Evolutionary conservation across 2,329 filamentous ascomycete genomes (phyloP), one percentile per base, ranked within the genome.

Genomic region (Colletotrichum graminicola): DNA sequence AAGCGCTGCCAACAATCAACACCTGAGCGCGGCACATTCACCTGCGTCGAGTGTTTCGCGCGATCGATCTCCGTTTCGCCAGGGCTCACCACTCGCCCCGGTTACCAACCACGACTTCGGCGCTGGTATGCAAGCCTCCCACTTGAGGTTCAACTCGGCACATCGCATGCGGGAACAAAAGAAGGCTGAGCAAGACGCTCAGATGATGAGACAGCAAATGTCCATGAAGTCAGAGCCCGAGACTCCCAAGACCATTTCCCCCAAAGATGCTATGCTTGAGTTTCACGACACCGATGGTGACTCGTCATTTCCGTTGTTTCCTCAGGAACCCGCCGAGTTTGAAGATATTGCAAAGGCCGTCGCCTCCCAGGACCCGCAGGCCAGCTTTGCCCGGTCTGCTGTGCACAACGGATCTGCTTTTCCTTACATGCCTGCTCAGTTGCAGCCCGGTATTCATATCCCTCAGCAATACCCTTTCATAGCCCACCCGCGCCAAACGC

Each of bases 231-330:
- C 82, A 36, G 80, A 86, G 56, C 83, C 85, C 1, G 80, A 85
- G 7, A 87, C 86, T 0, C 87, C 92, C n/a, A 93, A 94, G 81
- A 97, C 95, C 0, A 97, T 99, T 57, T 98, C 95, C 1, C 96
- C 95, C 32, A 97, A 97, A 82, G 95, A 98, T 77, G 93, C 95
- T 1, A 83, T 97, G 71, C 83, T 98, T 61, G 95, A 98, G 72
- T 97, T 95, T 78, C 89, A 92, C 73, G 94, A 96, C 49, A 81
- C 85, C 0, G 93, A 95, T 3, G 90, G 92, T 23, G 91, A 92
- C 59, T 83, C 88, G 5, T 90, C 90, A 71, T 90, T 92, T 76
- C 90, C 93, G 16, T 83, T 97, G 26, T 97, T 97, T 78, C 89
- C 88, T 1, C 85, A 88, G 66, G 85, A 89, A 52, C 79, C 84